These are phyloP conservation scores for Abrus pulchellus DNA, from an alignment of 306 rosid genomes.

Conservation along the genomic window DNA sequence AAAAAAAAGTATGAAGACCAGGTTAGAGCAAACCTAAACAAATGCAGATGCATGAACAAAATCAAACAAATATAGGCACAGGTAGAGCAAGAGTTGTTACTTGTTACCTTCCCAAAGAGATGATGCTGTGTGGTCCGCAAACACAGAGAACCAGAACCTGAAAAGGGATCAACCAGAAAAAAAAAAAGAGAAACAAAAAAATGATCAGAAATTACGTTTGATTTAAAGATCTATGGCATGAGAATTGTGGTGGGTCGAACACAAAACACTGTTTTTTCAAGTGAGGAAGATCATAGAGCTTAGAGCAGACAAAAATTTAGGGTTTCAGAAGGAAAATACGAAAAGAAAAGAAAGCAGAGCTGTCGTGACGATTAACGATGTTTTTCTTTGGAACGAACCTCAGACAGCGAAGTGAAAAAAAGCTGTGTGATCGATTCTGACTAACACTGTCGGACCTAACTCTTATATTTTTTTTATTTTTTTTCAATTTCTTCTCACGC, in stretches of 20 bases:
- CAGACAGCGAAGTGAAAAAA: slow-evolving; percentile 44
- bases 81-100: slow-evolving; percentile 38
- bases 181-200: background rate
- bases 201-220: slow-evolving; percentile 28
- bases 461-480: slow-evolving; percentile 19
- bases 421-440: slow-evolving; percentile 56
- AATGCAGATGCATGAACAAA: slow-evolving; percentile 47
- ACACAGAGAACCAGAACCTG: slow-evolving; percentile 52
- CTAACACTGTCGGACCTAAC: slow-evolving; percentile 50
- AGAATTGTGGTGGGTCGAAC: slow-evolving; percentile 32
- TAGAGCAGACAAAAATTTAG: slow-evolving; percentile 47
- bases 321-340: slow-evolving; percentile 46
- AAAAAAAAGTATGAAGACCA: slow-evolving; percentile 18
- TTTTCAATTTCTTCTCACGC: background rate
- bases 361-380: slow-evolving; percentile 44
- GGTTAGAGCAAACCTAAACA: slow-evolving; percentile 16
- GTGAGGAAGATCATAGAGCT: slow-evolving; percentile 42
- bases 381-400: slow-evolving; percentile 48
- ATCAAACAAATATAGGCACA: background rate
- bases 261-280: slow-evolving; percentile 8
- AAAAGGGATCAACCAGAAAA: slow-evolving; percentile 29
- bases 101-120: slow-evolving; percentile 47
- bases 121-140: slow-evolving; percentile 41
- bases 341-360: slow-evolving; percentile 27
- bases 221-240: slow-evolving; percentile 51